Evolutionary conservation across 495 filamentous ascomycete species (phyloP).

Genomic region (Cairneyella variabilis): DNA sequence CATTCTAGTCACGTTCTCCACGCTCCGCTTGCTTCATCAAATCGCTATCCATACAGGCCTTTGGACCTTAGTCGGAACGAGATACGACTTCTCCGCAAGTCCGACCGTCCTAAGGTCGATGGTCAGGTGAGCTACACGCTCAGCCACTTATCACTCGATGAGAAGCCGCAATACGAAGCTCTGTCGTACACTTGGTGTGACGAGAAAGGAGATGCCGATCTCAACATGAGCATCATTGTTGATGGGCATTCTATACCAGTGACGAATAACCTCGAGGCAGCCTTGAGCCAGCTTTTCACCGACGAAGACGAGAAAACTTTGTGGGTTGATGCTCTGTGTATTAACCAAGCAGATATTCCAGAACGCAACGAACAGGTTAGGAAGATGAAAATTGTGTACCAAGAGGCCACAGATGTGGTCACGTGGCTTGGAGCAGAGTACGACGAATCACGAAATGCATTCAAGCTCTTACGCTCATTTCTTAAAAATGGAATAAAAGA

Average conservation of each 20-base stretch:
- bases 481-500: not conserved
- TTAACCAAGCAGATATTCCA: not conserved
- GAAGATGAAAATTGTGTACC: not conserved
- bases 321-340: constrained; percentile 2
- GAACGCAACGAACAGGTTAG: not conserved
- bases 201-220: not conserved
- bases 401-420: not conserved
- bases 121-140: not conserved
- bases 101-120: not conserved
- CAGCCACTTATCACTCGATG: not conserved
- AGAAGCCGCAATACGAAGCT: not conserved
- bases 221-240: not conserved
- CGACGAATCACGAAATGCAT: not conserved
- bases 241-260: constrained; percentile 5
- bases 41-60: not conserved
- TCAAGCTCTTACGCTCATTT: not conserved
- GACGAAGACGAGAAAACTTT: not conserved
- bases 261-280: constrained; percentile 7
- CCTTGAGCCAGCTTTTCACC: not conserved
- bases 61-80: not conserved
- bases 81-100: not conserved
- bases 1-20: not conserved
- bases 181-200: not conserved
- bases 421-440: not conserved
- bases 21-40: not conserved